Evolutionary conservation across 352 stramenopile genomes (phyloP).

Genomic region (Phytopythium kandeliae): DNA sequence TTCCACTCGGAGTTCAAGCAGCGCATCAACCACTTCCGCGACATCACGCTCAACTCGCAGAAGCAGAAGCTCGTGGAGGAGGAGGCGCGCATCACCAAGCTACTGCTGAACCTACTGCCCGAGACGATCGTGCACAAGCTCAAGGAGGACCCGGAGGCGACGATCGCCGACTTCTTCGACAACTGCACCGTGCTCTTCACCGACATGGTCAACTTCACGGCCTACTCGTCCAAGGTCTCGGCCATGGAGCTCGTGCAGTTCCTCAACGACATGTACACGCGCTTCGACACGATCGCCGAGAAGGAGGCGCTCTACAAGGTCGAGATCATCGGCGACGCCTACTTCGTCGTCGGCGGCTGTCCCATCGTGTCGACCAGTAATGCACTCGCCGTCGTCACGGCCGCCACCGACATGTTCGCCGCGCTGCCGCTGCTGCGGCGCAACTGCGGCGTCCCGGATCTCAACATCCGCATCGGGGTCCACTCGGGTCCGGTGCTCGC

Average conservation of each 20-base stretch:
- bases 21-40: constrained; percentile 82
- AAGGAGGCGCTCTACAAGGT: constrained; percentile 88
- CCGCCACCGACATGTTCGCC: constrained; percentile 72
- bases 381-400: constrained; percentile 65
- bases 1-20: constrained; percentile 85
- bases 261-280: constrained; percentile 86
- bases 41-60: constrained; percentile 77
- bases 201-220: constrained; percentile 85
- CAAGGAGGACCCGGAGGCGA: constrained; percentile 68
- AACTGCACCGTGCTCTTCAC: constrained; percentile 86
- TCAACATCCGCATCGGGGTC: constrained; percentile 86
- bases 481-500: constrained; percentile 79
- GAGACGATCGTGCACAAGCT: constrained; percentile 84
- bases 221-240: constrained; percentile 73
- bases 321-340: constrained; percentile 87
- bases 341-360: constrained; percentile 75
- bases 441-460: constrained; percentile 68
- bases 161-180: constrained; percentile 81
- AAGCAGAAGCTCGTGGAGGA: constrained; percentile 83
- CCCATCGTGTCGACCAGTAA: constrained; percentile 57
- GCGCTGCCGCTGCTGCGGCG: constrained; percentile 46
- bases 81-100: constrained; percentile 70
- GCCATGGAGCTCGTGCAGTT: constrained; percentile 87
- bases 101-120: constrained; percentile 72
- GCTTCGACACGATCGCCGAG: constrained; percentile 83